These are phyloP conservation scores for Calonectria fujianensis DNA, from an alignment of 2,329 filamentous ascomycete species.

Conservation along the genomic window DNA sequence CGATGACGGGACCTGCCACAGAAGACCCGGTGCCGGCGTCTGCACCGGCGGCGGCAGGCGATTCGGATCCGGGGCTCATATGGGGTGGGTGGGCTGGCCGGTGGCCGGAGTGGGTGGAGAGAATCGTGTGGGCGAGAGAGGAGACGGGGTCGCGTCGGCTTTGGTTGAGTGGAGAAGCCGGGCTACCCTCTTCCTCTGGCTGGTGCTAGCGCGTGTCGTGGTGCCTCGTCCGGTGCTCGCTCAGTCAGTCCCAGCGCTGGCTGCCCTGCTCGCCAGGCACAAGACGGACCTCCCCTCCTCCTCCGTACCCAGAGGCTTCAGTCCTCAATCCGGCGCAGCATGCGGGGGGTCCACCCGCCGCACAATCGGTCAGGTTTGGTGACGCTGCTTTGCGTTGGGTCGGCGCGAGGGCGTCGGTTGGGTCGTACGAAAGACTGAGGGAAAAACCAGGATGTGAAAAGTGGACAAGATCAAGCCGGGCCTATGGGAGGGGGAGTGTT, in stretches of 20 bases:
- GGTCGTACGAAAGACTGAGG: slow-evolving; percentile 30
- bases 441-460: slow-evolving; percentile 38
- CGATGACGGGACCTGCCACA: slow-evolving; percentile 34
- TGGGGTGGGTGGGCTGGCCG: slow-evolving; percentile 30
- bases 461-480: slow-evolving; percentile 48
- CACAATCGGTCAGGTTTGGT: slow-evolving; percentile 24
- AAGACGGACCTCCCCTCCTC: slow-evolving; percentile 9
- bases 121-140: slow-evolving; percentile 23
- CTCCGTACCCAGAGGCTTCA: slow-evolving; percentile 18
- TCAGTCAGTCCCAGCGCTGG: slow-evolving; percentile 17
- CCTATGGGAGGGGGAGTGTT: slow-evolving; percentile 50
- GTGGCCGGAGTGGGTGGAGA: slow-evolving; percentile 31
- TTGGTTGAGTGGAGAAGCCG: slow-evolving; percentile 27
- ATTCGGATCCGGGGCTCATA: slow-evolving; percentile 52
- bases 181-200: slow-evolving; percentile 19
- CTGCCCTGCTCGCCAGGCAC: slow-evolving; percentile 6
- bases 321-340: slow-evolving; percentile 3
- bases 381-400: slow-evolving; percentile 24
- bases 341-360: slow-evolving; percentile 26
- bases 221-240: slow-evolving; percentile 15
- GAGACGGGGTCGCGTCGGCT: slow-evolving; percentile 20
- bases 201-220: slow-evolving; percentile 18
- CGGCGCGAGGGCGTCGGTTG: slow-evolving; percentile 25
- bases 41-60: slow-evolving; percentile 42
- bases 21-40: slow-evolving; percentile 41